Evolutionary conservation across 106 monocot species (phyloP), one percentile per base, ranked within the genome.

Genomic region (Xerophyta viscosa): DNA sequence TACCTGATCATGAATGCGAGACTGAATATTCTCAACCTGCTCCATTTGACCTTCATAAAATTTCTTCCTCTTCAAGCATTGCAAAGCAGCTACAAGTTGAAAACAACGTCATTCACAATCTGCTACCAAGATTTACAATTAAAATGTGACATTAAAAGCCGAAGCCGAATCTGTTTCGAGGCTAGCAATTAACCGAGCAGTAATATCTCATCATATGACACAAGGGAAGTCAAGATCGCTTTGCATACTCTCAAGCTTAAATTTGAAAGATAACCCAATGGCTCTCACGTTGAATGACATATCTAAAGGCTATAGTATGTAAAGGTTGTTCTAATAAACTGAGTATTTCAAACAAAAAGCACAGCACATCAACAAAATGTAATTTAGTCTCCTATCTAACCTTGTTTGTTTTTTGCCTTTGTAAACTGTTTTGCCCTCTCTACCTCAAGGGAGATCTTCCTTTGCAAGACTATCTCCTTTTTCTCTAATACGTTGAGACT

Each of bases 61-160:
- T 44, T 63, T 85, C 56, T 91, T 91, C 39, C 85, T 81, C 55
- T 81, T 82, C 75, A 91, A 36, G 48, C 78, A 86, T 45, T 91
- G 75, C 41, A 82, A 44, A 31, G 71, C 78, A 56, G 85, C 91
- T 91, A 64, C 31, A 46, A n/a, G 42, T n/a, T 1, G 15, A 39
- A 39, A 39, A 39, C 39, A 7, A 12, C 1, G 39, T 39, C 6
- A 7, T 12, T 39, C 13, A 39, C 15, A 15, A 8, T 39, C n/a
- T n/a, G n/a, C n/a, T 39, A 39, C 6, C 15, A 39, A 12, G 6
- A 39, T 8, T 12, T 3, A 39, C 13, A 33, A 11, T 5, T 5
- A 1, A 2, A 39, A 39, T 39, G 39, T 2, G 39, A 12, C 10
- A 39, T 6, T 11, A 39, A 39, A 8, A 12, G 39, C 15, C n/a